Conservation (phyloP, 345 rosid genomes). For the Citrus trifoliata region DNA sequence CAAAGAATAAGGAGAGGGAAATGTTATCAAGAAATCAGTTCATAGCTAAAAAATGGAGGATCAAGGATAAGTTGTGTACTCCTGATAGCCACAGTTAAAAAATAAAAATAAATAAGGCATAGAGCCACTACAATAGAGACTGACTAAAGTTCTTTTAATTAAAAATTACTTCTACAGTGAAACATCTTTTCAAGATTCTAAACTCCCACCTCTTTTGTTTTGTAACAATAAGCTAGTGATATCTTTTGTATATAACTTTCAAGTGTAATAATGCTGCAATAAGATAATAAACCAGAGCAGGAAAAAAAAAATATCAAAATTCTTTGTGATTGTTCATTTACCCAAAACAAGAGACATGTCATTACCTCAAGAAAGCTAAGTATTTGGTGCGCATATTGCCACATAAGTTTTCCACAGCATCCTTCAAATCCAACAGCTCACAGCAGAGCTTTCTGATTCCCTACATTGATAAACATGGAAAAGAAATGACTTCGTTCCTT, state of each 20-base stretch:
- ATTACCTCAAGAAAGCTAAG: constrained; percentile 85
- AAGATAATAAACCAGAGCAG: background rate
- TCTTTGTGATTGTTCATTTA: background rate
- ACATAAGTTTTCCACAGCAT: constrained; percentile 87
- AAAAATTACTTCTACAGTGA: background rate
- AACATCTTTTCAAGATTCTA: background rate
- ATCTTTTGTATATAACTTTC: too few relatives aligned
- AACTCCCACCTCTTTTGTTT: background rate
- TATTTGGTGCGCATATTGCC: constrained; percentile 78
- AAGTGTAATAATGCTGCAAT: background rate
- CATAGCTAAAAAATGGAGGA: background rate
- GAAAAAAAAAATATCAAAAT: background rate
- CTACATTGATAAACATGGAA: constrained; percentile 35
- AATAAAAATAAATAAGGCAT: background rate
- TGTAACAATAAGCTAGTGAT: background rate
- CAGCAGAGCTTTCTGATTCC: constrained; percentile 91
- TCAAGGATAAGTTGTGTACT: background rate
- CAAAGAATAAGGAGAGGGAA: background rate
- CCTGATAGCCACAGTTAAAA: background rate
- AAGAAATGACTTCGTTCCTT: background rate
- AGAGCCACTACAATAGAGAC: background rate
- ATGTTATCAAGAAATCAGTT: background rate
- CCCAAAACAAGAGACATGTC: background rate
- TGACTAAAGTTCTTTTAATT: background rate
- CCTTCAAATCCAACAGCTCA: constrained; percentile 96